Base-by-base conservation (phyloP, 2,329 filamentous ascomycete species). In the Didymellaceae sp. region DNA sequence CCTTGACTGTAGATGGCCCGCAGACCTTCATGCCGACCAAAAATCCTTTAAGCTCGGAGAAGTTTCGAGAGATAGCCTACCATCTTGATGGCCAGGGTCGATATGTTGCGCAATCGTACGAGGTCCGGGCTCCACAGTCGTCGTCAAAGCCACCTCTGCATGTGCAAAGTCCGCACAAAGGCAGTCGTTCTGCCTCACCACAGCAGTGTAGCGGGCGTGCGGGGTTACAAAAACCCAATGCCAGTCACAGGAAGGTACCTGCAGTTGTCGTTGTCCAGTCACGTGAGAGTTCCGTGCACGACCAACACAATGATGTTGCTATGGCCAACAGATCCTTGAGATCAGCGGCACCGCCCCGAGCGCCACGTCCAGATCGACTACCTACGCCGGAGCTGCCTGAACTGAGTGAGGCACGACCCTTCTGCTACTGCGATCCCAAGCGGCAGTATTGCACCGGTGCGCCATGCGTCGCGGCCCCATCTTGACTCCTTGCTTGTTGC, bases 381-480 rank as follows among this genome's bases (percentile, higher is more conserved):
- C 39, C 65, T 16, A 69, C 71, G 17, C 72, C 71, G 38, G 71
- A 74, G 4, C 40, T 75, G 9, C 48, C 59, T 3, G 62, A 66
- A 6, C 18, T 71, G 9, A 32, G 49, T 2, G 63, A 63, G 2
- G 63, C 62, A 14, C 39, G 42, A 4, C 49, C 55, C 2, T 75
- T 75, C 34, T 75, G 72, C 45, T 49, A 63, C 40, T 74, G 72
- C 39, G 68, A 64, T 45, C 31, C 43, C 1, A 47, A 45, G 5
- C n/a, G 4, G 17, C 25, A 40, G 14, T 43, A 50, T 33, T 14
- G 54, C 6, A 16, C 54, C 10, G 63, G 28, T 17, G 39, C 45
- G 9, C 54, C 46, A 2, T 67, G 20, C 30, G 18, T 13, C 25
- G 13, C n/a, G 33, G n/a, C 21, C 10, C 9, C 30, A 4, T 11